phyloP scores from a whole-genome alignment of 2,329 filamentous ascomycete species.

The Alternaria postmessia region DNA sequence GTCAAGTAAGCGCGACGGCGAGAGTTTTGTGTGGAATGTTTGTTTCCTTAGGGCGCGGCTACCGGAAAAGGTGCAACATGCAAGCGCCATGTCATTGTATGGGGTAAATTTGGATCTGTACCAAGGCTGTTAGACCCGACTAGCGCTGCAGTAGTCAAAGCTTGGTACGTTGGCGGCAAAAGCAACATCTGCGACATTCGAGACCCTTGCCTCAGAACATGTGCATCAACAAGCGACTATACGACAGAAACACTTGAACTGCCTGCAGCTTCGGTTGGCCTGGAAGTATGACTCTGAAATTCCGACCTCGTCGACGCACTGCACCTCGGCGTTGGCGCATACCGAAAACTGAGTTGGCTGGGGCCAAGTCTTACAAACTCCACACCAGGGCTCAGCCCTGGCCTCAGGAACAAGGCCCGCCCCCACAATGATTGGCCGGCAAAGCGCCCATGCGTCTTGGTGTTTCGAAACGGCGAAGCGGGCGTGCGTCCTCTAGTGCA shows the following conservation, averaged over 20 bases:
- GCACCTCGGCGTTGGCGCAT: constrained; percentile 4
- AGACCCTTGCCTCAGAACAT: neutral
- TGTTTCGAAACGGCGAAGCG: constrained; percentile 33
- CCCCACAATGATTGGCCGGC: constrained; percentile 25
- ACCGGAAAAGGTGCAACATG: constrained; percentile 9
- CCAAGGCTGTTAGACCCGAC: constrained; percentile 6
- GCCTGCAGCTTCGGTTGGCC: neutral
- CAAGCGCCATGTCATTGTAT: constrained; percentile 17
- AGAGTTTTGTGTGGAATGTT: constrained; percentile 11
- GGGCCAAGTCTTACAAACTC: constrained; percentile 16
- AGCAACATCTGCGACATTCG: constrained; percentile 4
- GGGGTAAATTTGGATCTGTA: constrained; percentile 32
- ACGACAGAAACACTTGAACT: neutral
- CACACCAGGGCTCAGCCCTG: constrained; percentile 11
- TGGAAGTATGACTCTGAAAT: neutral
- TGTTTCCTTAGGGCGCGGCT: constrained; percentile 3
- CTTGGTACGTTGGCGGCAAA: constrained; percentile 22
- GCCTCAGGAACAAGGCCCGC: constrained; percentile 18
- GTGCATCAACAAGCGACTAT: constrained; percentile 2
- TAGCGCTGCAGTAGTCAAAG: constrained; percentile 27
- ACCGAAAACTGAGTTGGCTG: constrained; percentile 7
- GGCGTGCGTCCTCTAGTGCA: constrained; percentile 9
- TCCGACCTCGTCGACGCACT: neutral
- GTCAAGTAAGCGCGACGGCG: constrained; percentile 21
- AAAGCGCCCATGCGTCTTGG: constrained; percentile 22